These are phyloP conservation scores for Phaffomyces thermotolerans DNA, from an alignment of 805 yeast genomes.

Conservation along the genomic window DNA sequence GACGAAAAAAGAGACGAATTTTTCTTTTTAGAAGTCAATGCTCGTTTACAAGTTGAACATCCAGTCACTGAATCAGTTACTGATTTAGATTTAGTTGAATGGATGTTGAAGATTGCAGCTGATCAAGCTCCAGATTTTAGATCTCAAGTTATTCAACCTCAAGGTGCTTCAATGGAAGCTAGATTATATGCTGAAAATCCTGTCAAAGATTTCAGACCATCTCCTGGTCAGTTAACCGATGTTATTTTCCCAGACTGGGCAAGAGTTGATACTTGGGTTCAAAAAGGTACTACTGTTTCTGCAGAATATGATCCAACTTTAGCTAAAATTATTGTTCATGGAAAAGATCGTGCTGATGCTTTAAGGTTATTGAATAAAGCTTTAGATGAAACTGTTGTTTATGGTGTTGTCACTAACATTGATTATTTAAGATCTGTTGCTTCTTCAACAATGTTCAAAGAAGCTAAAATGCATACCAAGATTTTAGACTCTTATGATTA, in stretches of 20 bases:
- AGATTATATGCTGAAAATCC: conserved; percentile 96
- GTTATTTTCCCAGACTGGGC: conserved; percentile 86
- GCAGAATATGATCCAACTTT: conserved; percentile 95
- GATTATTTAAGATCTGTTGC: conserved; percentile 87
- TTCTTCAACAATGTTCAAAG: conserved; percentile 73
- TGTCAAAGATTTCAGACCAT: conserved; percentile 87
- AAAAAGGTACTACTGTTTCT: conserved; percentile 77
- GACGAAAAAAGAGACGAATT: conserved; percentile 83
- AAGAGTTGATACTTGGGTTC: conserved; percentile 91
- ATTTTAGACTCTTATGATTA: conserved; percentile 77
- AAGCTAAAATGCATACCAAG: conserved; percentile 81
- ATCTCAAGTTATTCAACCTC: conserved; percentile 44
- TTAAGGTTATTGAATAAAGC: conserved; percentile 71
- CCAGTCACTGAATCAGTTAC: conserved; percentile 95
- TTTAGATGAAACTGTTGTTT: conserved; percentile 74
- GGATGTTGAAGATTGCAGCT: conserved; percentile 94
- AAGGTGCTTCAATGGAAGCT: conserved; percentile 95
- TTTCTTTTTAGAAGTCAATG: conserved; percentile 92
- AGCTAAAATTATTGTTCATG: conserved; percentile 94
- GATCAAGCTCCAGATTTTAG: conserved; percentile 77
- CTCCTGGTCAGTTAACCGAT: conserved; percentile 89
- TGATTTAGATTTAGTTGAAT: conserved; percentile 90
- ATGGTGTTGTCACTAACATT: conserved; percentile 84
- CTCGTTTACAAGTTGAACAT: conserved; percentile 95
- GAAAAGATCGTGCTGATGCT: conserved; percentile 82